Percentiles rank a stretch among this genome's conserved stretches.
These are phyloP conservation scores for Pichia cephalocereana DNA, from an alignment of 805 yeast genomes.

Conservation along the genomic window DNA sequence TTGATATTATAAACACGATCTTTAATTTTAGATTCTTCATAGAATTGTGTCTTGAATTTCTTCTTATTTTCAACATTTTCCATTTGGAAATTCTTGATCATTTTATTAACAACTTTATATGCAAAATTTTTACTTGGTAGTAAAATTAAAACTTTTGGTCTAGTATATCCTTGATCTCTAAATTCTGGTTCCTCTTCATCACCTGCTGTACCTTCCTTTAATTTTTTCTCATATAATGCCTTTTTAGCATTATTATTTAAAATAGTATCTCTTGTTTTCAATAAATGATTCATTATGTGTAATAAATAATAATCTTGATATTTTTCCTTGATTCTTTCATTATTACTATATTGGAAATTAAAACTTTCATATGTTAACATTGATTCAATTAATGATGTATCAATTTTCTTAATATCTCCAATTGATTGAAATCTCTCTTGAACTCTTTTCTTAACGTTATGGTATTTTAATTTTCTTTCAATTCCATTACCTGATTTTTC, in stretches of 20 bases:
- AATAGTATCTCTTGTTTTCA: constrained; percentile 79
- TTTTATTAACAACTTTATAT: constrained; percentile 51
- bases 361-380: constrained; percentile 69
- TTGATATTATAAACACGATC: constrained; percentile 36
- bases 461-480: constrained; percentile 18
- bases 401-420: constrained; percentile 30
- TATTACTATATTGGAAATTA: constrained; percentile 42
- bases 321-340: constrained; percentile 24
- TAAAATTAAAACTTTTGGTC: constrained; percentile 79
- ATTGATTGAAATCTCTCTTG: constrained; percentile 28
- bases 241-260: constrained; percentile 63
- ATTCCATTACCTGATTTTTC: constrained; percentile 7
- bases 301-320: constrained; percentile 57
- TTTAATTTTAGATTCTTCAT: constrained; percentile 30
- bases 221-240: constrained; percentile 28
- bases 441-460: constrained; percentile 39
- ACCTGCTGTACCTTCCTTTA: constrained; percentile 24
- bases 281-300: constrained; percentile 76
- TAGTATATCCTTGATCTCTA: constrained; percentile 91
- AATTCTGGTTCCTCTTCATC: constrained; percentile 43
- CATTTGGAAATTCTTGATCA: constrained; percentile 55
- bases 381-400: constrained; percentile 48
- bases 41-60: constrained; percentile 66
- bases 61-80: constrained; percentile 74
- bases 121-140: constrained; percentile 81